Evolutionary conservation across 2,329 filamentous ascomycete genomes (phyloP), one percentile per base, ranked within the genome.

Genomic region (Metarhizium humberi): DNA sequence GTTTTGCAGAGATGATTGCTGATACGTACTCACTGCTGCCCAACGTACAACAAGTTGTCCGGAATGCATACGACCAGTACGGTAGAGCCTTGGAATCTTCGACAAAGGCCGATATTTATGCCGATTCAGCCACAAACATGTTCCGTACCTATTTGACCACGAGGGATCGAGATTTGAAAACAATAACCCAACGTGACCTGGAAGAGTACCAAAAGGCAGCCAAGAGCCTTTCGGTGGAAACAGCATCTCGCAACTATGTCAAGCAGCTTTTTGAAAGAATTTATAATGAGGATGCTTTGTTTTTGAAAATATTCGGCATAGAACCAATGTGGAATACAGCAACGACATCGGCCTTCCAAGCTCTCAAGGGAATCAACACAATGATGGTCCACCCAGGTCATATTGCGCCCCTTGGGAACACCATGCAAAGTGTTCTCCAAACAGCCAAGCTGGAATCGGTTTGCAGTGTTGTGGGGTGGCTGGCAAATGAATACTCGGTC

Each of bases 231-330:
- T 78, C 76, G 2, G 62, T 77, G 2, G 80, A 84, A 61, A 80
- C 79, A 2, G 80, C 79, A 4, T 75, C 75, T 14, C 73, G 81
- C 32, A 83, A 80, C 60, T 80, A 76, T 54, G 74, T 84, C 58
- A 84, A 84, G 63, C 80, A 84, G 64, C 77, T 73, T 54, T 82
- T 83, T 55, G 81, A 84, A 62, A 75, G 79, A 30, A 75, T 80
- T 2, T 80, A 77, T 60, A 76, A 78, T 56, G 81, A 84, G 62
- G 73, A 76, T 30, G 71, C 67, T 20, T 65, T 84, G 3, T 82
- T 84, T 56, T 63, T 71, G 36, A 78, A 75, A 57, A 71, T 84
- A n/a, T 84, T 84, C 58, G 73, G 73, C 29, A 69, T 84, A 43
- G 78, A 82, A 49, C 75, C 79, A 1, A 71, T 76, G 25, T 82